Conservation (phyloP, 2,329 filamentous ascomycete genomes). For the Ophiostoma sp. region DNA sequence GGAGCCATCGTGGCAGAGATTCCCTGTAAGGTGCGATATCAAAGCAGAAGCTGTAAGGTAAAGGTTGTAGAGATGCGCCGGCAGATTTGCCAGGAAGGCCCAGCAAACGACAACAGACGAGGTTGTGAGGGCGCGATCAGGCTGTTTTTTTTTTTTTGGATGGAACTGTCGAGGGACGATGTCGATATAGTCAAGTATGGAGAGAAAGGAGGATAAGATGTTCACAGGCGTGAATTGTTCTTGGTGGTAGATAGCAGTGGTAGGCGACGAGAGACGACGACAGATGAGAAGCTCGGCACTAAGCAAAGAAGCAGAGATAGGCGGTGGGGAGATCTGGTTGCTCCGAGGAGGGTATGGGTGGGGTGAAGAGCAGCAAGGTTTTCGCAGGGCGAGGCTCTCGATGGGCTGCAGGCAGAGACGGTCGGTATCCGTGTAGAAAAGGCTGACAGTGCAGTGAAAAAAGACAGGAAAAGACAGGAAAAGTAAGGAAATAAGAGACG, state of each 20-base stretch:
- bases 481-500: not conserved
- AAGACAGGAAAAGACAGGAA: not conserved
- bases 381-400: slow-evolving; percentile 17
- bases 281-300: not conserved
- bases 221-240: not conserved
- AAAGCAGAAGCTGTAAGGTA: not conserved
- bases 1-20: slow-evolving; percentile 50
- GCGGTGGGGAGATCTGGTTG: slow-evolving; percentile 19
- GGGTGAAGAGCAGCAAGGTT: slow-evolving; percentile 20
- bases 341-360: slow-evolving; percentile 10
- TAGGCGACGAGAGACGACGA: not conserved
- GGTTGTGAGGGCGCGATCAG: not conserved
- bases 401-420: slow-evolving; percentile 14
- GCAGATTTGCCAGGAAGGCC: slow-evolving; percentile 20
- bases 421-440: not conserved
- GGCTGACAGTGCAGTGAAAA: slow-evolving; percentile 4
- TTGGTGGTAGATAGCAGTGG: not conserved
- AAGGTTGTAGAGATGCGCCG: not conserved
- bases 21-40: slow-evolving; percentile 9
- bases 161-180: not conserved
- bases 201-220: not conserved
- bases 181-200: not conserved
- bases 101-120: slow-evolving; percentile 19
- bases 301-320: not conserved
- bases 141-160: not conserved